Evolutionary conservation across 2,329 filamentous ascomycete species (phyloP).

Genomic region (Setomelanomma holmii): DNA sequence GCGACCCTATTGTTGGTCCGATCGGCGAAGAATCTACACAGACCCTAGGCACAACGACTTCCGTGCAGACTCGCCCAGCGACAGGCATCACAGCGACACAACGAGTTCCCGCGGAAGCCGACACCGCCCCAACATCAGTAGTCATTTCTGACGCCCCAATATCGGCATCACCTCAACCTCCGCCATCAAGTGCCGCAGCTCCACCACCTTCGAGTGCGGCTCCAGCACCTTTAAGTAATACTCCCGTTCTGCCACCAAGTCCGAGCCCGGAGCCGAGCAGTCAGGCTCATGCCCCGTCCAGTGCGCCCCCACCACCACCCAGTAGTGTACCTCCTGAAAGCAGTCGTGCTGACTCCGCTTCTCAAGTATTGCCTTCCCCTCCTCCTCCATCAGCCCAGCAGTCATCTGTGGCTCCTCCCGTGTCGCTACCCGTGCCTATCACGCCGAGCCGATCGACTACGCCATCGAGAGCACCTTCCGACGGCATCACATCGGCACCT

Average conservation of each 20-base stretch:
- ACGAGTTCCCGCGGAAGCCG: conserved; percentile 7
- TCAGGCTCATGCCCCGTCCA: conserved; percentile 11
- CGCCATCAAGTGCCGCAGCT: conserved; percentile 6
- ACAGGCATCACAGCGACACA: conserved; percentile 6
- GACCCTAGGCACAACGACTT: conserved; percentile 13
- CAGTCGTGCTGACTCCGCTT: conserved; percentile 30
- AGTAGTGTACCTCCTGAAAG: conserved; percentile 25
- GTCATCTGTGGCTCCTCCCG: neutral
- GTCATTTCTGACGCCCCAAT: neutral
- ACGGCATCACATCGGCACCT: conserved; percentile 7
- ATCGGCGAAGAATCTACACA: conserved; percentile 3
- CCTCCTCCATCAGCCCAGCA: conserved; percentile 1
- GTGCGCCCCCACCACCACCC: neutral
- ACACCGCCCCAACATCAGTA: neutral
- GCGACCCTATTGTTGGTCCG: conserved; percentile 38
- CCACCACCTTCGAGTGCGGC: conserved; percentile 10
- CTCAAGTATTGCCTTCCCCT: conserved; percentile 21
- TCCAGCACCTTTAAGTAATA: conserved; percentile 7
- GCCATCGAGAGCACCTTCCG: conserved; percentile 9
- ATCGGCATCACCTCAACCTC: neutral
- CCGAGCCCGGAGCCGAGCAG: conserved; percentile 18
- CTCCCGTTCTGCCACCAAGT: conserved; percentile 20
- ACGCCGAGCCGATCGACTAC: conserved; percentile 17
- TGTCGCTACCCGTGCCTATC: conserved; percentile 5
- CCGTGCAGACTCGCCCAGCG: conserved; percentile 8